phyloP scores from a whole-genome alignment of 768 basidiomycete genomes.

The Panaeolus papilionaceus region DNA sequence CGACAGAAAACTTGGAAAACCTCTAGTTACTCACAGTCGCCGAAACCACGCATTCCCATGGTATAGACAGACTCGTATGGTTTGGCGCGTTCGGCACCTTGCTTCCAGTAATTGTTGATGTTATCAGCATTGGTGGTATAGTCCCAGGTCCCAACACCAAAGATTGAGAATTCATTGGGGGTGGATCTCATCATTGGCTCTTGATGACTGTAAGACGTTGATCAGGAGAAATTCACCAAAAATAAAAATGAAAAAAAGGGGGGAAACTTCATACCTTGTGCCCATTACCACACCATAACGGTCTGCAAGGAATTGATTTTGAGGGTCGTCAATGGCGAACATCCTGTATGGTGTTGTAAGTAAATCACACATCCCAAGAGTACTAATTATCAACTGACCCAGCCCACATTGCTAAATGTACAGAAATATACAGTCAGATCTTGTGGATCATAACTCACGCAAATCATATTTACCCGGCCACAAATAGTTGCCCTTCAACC shows the following conservation, averaged over 20 bases:
- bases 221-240: slow-evolving; percentile 2
- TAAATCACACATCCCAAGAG: background rate
- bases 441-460: background rate
- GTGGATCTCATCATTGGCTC: slow-evolving; percentile 80
- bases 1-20: background rate
- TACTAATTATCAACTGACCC: slow-evolving; percentile 34
- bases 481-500: slow-evolving; percentile 72
- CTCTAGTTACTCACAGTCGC: slow-evolving; percentile 46
- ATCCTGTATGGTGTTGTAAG: background rate
- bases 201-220: slow-evolving; percentile 52
- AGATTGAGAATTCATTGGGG: slow-evolving; percentile 67
- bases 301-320: slow-evolving; percentile 69
- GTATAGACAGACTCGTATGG: slow-evolving; percentile 69
- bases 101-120: slow-evolving; percentile 67
- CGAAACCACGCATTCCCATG: slow-evolving; percentile 72
- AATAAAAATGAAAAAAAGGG: too few relatives aligned
- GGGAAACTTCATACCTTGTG: slow-evolving; percentile 48
- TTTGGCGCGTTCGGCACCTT: slow-evolving; percentile 62
- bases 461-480: slow-evolving; percentile 60
- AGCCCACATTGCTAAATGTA: slow-evolving; percentile 45
- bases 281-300: slow-evolving; percentile 75
- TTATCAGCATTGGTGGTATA: slow-evolving; percentile 58
- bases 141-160: slow-evolving; percentile 67
- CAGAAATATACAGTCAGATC: background rate
- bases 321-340: slow-evolving; percentile 56